These are phyloP conservation scores for Trichoderma breve DNA, from an alignment of 2,329 filamentous ascomycete species.

Conservation along the genomic window DNA sequence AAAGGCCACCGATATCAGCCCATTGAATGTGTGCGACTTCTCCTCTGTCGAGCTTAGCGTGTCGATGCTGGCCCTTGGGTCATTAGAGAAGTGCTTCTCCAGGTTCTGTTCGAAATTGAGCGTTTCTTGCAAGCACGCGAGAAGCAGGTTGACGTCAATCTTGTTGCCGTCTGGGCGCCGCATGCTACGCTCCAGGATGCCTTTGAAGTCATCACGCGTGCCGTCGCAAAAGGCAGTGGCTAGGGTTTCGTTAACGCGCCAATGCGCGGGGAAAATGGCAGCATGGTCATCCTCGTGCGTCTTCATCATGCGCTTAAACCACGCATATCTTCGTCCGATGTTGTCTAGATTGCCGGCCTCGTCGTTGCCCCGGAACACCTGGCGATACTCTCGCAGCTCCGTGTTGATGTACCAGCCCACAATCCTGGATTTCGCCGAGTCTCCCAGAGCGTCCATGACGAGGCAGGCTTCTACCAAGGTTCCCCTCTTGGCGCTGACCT, in stretches of 20 bases:
- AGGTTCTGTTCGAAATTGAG: conserved; percentile 94
- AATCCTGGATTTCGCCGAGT: conserved; percentile 75
- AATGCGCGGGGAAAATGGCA: conserved; percentile 78
- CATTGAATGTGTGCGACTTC: conserved; percentile 73
- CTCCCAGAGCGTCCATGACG: conserved; percentile 92
- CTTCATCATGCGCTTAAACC: conserved; percentile 95
- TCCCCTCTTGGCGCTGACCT: conserved; percentile 66
- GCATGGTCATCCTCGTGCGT: conserved; percentile 93
- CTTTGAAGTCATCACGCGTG: conserved; percentile 92
- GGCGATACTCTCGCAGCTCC: conserved; percentile 88
- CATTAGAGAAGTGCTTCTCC: conserved; percentile 75
- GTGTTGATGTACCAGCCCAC: conserved; percentile 99
- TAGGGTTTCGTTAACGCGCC: conserved; percentile 87
- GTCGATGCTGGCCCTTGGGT: conserved; percentile 79
- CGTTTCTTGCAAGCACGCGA: conserved; percentile 90
- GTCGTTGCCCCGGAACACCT: conserved; percentile 93
- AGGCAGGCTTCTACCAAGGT: conserved; percentile 83
- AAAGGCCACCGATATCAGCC: conserved; percentile 92
- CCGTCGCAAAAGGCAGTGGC: conserved; percentile 93
- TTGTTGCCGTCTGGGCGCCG: conserved; percentile 72
- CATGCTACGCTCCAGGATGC: conserved; percentile 85
- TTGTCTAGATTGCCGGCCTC: conserved; percentile 96
- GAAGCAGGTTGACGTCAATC: conserved; percentile 83
- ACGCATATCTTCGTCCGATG: conserved; percentile 89
- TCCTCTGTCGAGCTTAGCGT: conserved; percentile 80